Base-by-base conservation (phyloP, 2,329 filamentous ascomycete species). In the Talaromyces pinophilus region DNA sequence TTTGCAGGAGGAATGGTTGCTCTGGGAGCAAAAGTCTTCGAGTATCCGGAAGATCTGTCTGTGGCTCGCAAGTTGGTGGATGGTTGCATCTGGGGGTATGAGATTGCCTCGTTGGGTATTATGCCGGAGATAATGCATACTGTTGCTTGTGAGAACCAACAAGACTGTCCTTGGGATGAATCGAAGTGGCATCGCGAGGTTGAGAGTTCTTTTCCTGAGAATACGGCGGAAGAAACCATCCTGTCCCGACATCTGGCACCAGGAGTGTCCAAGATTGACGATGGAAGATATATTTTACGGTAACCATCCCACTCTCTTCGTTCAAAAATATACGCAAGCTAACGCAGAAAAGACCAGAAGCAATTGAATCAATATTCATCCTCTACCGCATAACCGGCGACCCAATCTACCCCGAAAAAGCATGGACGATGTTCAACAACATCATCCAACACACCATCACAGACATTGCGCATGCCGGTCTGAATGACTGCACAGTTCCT, bases 331-430 rank as follows among this genome's bases (percentile, higher is more conserved):
- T 13, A 28, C 25, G 7, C 7, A 44, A 38, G 28, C 42, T 64
- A 28, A 64, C 44, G 19, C 13, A 22, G 68, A 55, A 73, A 66
- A 91, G 90, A 25, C 92, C 92, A 22, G 92, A 96, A 81, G 92
- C 91, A 0, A 93, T 96, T 71, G 92, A 96, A 73, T 92, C 90
- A 0, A 88, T 96, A 15, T 96, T 92, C 85, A 91, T 93, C 80
- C 89, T 96, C 83, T 95, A 96, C 80, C 91, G 93, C 74, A 92
- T 96, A 78, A 96, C 92, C 0, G 93, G 92, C 59, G 90, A 95
- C 69, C 79, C 84, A 1, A 77, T 79, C 4, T 92, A 92, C 84
- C 89, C 90, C 75, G 92, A 96, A 33, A 89, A 90, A 70, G 93
- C 92, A 19, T 97, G 93, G 93, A 82, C 83, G 60, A 96, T 97